Conservation (phyloP, 116 monocot genomes). For the Trichopus zeylanicus region DNA sequence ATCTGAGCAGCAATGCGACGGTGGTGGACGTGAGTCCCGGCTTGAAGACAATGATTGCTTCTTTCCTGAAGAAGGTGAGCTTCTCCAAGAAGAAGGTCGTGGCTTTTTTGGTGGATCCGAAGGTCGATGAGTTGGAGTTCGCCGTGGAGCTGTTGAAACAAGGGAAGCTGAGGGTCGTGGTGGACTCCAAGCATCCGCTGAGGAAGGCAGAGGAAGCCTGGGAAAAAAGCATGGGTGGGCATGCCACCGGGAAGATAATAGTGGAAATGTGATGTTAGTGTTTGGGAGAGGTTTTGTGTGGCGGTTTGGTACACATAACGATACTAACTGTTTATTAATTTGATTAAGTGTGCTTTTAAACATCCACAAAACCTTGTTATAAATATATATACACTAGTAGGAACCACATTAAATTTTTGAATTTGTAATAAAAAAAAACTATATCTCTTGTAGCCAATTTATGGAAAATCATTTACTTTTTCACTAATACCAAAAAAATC, state of each 20-base stretch:
- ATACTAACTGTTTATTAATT: too few relatives aligned
- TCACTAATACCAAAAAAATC: too few relatives aligned
- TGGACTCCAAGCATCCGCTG: constrained; percentile 40
- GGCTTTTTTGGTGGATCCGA: constrained; percentile 10
- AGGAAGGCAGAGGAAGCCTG: constrained; percentile 39
- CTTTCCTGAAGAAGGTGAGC: constrained; percentile 15
- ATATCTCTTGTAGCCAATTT: too few relatives aligned
- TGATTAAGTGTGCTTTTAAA: too few relatives aligned
- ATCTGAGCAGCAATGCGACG: constrained; percentile 28
- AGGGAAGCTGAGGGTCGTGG: constrained; percentile 53
- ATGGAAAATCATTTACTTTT: too few relatives aligned
- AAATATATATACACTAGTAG: too few relatives aligned
- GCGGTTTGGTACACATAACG: too few relatives aligned
- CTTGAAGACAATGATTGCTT: constrained; percentile 8
- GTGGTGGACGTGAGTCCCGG: constrained; percentile 34
- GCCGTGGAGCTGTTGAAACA: constrained; percentile 44
- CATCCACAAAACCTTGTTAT: too few relatives aligned
- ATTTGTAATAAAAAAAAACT: too few relatives aligned
- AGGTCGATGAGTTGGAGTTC: constrained; percentile 29
- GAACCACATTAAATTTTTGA: too few relatives aligned
- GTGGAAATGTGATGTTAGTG: constrained; percentile 37
- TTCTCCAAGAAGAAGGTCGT: constrained; percentile 29
- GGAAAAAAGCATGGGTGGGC: constrained; percentile 40
- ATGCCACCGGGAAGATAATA: constrained; percentile 45
- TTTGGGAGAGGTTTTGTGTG: too few relatives aligned